These are phyloP conservation scores for Neurospora africana DNA, from an alignment of 495 filamentous ascomycete species.

Conservation along the genomic window DNA sequence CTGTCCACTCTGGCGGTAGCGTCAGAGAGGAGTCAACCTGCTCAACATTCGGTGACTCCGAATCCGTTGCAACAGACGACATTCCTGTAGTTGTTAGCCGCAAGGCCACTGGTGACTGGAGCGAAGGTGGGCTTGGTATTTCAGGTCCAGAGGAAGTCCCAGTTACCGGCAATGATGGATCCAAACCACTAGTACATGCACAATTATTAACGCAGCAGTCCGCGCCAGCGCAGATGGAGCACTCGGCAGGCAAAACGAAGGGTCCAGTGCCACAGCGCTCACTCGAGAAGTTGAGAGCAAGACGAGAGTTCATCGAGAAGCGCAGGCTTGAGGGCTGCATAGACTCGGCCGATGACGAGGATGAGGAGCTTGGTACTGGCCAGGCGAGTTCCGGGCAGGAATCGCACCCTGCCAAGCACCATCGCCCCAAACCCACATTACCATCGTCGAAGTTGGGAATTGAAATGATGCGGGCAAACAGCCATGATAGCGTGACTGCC, in stretches of 20 bases:
- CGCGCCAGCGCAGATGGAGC: slow-evolving; percentile 55
- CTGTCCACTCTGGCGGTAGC: slow-evolving; percentile 54
- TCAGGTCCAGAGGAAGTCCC: slow-evolving; percentile 34
- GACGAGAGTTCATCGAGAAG: slow-evolving; percentile 65
- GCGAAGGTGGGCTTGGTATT: slow-evolving; percentile 62
- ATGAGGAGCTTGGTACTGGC: slow-evolving; percentile 66
- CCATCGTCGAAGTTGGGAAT: slow-evolving; percentile 72
- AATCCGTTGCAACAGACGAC: slow-evolving; percentile 69
- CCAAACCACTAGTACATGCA: slow-evolving; percentile 29
- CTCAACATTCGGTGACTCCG: slow-evolving; percentile 78
- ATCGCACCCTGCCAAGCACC: slow-evolving; percentile 30
- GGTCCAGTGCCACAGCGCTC: slow-evolving; percentile 49
- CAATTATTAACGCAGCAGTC: slow-evolving; percentile 54
- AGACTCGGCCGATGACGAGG: slow-evolving; percentile 86
- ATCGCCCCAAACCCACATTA: slow-evolving; percentile 28
- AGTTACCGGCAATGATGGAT: slow-evolving; percentile 17
- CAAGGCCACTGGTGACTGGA: slow-evolving; percentile 62
- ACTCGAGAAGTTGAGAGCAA: slow-evolving; percentile 66
- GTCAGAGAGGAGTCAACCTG: slow-evolving; percentile 77
- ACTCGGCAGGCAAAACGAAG: slow-evolving; percentile 32
- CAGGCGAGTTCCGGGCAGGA: slow-evolving; percentile 32
- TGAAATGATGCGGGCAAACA: slow-evolving; percentile 95
- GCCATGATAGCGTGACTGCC: slow-evolving; percentile 66
- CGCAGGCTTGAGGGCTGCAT: slow-evolving; percentile 60
- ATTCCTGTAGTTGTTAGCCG: slow-evolving; percentile 64